Percentiles rank a stretch among this genome's conserved stretches.
phyloP scores from a whole-genome alignment of 768 basidiomycete genomes.

The Infundibulicybe gibba region DNA sequence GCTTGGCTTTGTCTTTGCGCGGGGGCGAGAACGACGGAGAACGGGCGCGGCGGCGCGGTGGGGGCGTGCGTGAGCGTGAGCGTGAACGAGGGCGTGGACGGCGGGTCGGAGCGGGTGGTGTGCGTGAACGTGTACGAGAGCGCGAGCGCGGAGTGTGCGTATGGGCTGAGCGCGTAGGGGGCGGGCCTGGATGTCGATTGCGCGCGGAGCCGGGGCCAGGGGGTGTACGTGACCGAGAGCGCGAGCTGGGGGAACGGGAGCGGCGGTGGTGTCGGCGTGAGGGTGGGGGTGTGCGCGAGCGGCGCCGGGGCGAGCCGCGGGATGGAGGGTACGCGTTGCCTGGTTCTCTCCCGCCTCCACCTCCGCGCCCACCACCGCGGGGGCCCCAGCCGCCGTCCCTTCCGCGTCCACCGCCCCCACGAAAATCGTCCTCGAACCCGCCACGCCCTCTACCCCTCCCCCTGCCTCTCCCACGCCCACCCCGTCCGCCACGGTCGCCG shows the following conservation, averaged over 20 bases:
- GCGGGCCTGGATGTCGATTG: slow-evolving; percentile 28
- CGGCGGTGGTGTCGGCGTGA: slow-evolving; percentile 32
- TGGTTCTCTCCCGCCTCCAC: slow-evolving; percentile 25
- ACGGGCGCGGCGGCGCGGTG: slow-evolving; percentile 32
- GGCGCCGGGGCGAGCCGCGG: background rate
- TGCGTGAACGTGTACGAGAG: too few species aligned
- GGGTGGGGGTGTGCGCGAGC: background rate
- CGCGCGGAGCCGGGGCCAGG: slow-evolving; percentile 41
- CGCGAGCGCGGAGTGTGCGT: too few species aligned
- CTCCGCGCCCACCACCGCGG: slow-evolving; percentile 51
- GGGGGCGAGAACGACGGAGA: slow-evolving; percentile 52
- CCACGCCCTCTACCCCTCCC: slow-evolving; percentile 52
- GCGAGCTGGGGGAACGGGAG: slow-evolving; percentile 48
- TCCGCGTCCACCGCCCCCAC: slow-evolving; percentile 48
- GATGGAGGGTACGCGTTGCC: background rate
- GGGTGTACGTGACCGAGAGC: slow-evolving; percentile 35
- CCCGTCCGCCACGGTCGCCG: slow-evolving; percentile 47
- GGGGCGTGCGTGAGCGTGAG: slow-evolving; percentile 39
- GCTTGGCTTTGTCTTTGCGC: slow-evolving; percentile 23
- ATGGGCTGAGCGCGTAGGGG: too few species aligned
- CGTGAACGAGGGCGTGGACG: slow-evolving; percentile 36
- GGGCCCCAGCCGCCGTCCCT: slow-evolving; percentile 69
- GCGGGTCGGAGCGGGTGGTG: slow-evolving; percentile 31
- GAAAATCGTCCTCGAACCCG: slow-evolving; percentile 37
- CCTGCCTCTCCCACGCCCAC: slow-evolving; percentile 55